Conservation (phyloP, 2,329 filamentous ascomycete species). For the Epichloe uncinata region DNA sequence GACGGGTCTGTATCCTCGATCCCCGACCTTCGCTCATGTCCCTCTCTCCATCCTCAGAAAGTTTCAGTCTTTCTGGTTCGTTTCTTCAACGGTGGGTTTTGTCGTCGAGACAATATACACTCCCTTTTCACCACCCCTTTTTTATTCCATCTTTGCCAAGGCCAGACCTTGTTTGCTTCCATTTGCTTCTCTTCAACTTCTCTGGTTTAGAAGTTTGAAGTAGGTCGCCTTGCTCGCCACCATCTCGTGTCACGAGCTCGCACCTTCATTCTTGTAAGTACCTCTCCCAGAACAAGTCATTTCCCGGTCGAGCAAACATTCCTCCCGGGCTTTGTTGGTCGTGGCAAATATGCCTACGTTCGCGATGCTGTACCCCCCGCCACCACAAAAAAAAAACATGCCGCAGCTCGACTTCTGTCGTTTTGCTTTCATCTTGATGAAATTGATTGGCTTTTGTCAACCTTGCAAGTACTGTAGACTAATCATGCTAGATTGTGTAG, state of each 20-base stretch:
- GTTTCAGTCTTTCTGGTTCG: conserved; percentile 2
- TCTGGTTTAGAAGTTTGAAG: conserved; percentile 10
- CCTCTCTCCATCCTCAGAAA: conserved; percentile 4
- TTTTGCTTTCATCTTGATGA: no score
- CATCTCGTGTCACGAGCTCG: conserved; percentile 1
- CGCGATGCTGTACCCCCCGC: no score
- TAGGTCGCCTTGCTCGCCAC: conserved; percentile 6
- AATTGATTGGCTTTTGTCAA: no score
- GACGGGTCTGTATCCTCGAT: background rate
- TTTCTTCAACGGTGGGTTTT: conserved; percentile 9
- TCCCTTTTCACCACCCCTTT: conserved; percentile 9
- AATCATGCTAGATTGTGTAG: background rate
- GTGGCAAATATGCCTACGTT: no score
- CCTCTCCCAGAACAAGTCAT: background rate
- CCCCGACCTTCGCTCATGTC: background rate
- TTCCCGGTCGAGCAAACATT: background rate
- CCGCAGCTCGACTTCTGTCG: no score
- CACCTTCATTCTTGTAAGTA: background rate
- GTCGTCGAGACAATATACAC: conserved; percentile 21
- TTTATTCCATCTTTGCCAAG: conserved; percentile 13
- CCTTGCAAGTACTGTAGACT: background rate
- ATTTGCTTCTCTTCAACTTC: conserved; percentile 10
- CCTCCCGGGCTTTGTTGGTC: no score
- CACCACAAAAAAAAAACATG: no score
- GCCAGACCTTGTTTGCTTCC: conserved; percentile 22